Percentiles rank a stretch among this genome's conserved stretches.
These are phyloP conservation scores for Eudorina sp. DNA, from an alignment of 139 green algal species.

Conservation along the genomic window DNA sequence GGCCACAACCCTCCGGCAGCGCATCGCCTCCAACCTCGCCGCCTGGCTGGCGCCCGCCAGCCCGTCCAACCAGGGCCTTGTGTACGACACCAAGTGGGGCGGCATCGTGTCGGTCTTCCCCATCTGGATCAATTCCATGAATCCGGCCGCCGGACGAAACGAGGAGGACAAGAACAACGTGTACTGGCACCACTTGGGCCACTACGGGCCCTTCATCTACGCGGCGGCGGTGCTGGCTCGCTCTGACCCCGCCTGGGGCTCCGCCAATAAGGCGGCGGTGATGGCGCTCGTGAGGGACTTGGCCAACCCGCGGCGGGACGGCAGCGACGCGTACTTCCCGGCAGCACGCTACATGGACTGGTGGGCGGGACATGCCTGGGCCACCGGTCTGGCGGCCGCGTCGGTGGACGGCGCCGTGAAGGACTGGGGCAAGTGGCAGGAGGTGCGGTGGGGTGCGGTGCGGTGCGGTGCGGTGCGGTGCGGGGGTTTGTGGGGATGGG, in stretches of 20 bases:
- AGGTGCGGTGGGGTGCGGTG: not conserved
- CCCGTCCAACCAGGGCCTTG: not conserved
- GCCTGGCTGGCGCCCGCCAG: not conserved
- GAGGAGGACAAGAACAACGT: conserved; percentile 53
- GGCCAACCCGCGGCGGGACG: conserved; percentile 24
- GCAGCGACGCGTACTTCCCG: conserved; percentile 54
- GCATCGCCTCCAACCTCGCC: not conserved
- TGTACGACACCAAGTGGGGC: conserved; percentile 51
- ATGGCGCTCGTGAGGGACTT: conserved; percentile 16
- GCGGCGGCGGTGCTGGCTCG: conserved; percentile 51
- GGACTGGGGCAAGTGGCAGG: conserved; percentile 28
- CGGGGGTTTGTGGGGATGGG: too few species aligned
- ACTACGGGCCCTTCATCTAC: conserved; percentile 71
- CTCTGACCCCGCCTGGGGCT: conserved; percentile 42
- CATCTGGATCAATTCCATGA: not conserved
- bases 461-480: not conserved
- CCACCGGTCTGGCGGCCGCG: not conserved
- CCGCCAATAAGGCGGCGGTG: not conserved
- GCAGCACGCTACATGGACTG: conserved; percentile 58
- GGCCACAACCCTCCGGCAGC: not conserved
- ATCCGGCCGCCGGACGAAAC: not conserved
- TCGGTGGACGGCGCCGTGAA: not conserved
- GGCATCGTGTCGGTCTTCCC: conserved; percentile 25
- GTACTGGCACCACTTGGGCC: conserved; percentile 68
- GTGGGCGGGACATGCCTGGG: conserved; percentile 36